phyloP scores from a whole-genome alignment of 306 rosid species.

The Calophaca sinica region DNA sequence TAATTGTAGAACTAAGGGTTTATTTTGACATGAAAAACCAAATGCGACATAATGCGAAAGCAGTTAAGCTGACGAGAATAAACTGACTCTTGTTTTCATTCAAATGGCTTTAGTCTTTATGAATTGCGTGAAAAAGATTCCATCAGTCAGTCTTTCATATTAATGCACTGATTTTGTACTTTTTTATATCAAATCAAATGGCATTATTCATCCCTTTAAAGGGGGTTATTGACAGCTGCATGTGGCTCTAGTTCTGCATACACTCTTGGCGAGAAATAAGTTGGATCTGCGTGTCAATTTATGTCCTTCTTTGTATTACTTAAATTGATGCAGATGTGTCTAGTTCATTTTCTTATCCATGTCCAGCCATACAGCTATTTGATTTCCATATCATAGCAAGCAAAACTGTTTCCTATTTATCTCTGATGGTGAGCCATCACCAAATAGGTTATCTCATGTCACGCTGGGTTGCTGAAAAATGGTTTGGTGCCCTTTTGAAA shows the following conservation, averaged over 20 bases:
- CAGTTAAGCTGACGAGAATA: conserved; percentile 33
- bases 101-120: conserved; percentile 1
- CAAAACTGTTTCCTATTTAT: conserved; percentile 15
- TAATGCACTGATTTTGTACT: conserved; percentile 11
- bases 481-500: conserved; percentile 16
- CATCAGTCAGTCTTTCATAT: conserved; percentile 5
- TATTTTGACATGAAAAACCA: conserved; percentile 26
- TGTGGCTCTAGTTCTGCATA: conserved; percentile 27
- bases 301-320: conserved; percentile 1
- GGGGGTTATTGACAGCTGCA: conserved; percentile 3
- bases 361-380: conserved; percentile 25
- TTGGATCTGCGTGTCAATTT: conserved; percentile 3
- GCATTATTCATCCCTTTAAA: neutral
- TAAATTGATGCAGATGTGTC: conserved; percentile 23
- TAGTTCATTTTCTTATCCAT: conserved; percentile 19
- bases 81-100: conserved; percentile 19
- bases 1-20: conserved; percentile 26
- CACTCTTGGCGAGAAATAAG: conserved; percentile 14
- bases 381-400: conserved; percentile 24
- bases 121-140: conserved; percentile 9
- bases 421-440: conserved; percentile 35
- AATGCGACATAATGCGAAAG: conserved; percentile 27
- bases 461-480: conserved; percentile 10
- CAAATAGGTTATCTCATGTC: conserved; percentile 23
- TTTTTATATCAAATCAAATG: neutral